Evolutionary conservation across 2,329 filamentous ascomycete species (phyloP).

Genomic region (Pestalotiopsis sp.): DNA sequence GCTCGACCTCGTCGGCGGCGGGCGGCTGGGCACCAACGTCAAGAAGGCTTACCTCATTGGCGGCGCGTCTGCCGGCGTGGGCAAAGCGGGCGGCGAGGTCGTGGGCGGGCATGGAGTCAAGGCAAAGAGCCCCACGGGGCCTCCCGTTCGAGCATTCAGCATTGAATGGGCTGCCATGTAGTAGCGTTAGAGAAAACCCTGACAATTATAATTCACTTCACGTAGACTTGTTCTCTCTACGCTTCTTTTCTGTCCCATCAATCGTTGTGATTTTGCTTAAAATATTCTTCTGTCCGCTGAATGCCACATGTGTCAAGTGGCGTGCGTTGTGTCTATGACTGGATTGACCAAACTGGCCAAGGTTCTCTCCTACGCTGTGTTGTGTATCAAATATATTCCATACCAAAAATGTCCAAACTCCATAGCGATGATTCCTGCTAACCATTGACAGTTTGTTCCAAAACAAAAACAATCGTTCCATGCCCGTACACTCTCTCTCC

Average conservation of each 20-base stretch:
- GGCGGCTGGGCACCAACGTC: slow-evolving; percentile 86
- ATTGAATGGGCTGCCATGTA: slow-evolving; percentile 29
- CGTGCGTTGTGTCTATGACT: not conserved
- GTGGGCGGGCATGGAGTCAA: not conserved
- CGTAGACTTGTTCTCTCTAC: too few species aligned
- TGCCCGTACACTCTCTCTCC: not conserved
- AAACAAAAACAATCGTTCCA: not conserved
- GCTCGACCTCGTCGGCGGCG: slow-evolving; percentile 83
- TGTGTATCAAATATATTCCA: not conserved
- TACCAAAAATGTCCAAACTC: not conserved
- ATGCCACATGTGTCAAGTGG: not conserved
- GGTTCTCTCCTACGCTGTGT: not conserved
- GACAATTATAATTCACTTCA: not conserved
- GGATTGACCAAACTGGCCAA: not conserved
- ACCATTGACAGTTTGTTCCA: not conserved
- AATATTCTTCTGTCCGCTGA: not conserved
- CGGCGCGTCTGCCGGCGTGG: slow-evolving; percentile 48
- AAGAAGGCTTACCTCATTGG: slow-evolving; percentile 95
- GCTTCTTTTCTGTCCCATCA: too few species aligned
- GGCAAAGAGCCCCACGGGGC: not conserved
- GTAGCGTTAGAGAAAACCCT: not conserved
- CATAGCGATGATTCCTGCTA: not conserved
- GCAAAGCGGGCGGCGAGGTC: not conserved
- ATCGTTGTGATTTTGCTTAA: not conserved
- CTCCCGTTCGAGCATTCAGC: slow-evolving; percentile 22